A percentile compares a stretch with the other conserved stretches of the same genome.
phyloP scores from a whole-genome alignment of 2,329 filamentous ascomycete genomes.

The Botrytis elliptica region DNA sequence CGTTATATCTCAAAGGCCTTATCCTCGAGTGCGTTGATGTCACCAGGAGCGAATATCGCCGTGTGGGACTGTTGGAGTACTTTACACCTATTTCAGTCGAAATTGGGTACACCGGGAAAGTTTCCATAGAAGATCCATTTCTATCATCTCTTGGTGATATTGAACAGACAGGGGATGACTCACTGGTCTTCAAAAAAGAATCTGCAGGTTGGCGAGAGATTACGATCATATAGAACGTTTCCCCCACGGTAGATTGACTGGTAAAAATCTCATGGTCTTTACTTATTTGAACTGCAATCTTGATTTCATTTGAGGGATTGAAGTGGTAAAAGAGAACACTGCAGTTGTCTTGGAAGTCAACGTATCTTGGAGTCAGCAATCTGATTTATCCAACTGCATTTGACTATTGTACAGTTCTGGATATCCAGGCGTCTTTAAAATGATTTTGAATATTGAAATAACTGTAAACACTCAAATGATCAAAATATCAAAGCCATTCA shows the following conservation, averaged over 20 bases:
- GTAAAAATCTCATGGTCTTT: too few species aligned
- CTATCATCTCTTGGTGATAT: not conserved
- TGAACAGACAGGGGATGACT: not conserved
- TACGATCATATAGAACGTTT: not conserved
- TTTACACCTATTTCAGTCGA: accelerated
- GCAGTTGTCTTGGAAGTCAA: too few species aligned
- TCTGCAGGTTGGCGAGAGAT: not conserved
- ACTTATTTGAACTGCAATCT: too few species aligned
- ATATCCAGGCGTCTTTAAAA: too few species aligned
- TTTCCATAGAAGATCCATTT: not conserved
- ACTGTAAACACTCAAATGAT: too few species aligned
- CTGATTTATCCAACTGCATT: too few species aligned
- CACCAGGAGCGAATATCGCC: not conserved
- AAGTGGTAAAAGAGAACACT: not conserved
- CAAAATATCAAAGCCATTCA: too few species aligned
- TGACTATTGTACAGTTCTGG: too few species aligned
- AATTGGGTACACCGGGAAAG: not conserved
- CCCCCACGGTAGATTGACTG: accelerated
- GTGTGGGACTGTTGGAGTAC: not conserved
- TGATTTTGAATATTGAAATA: too few species aligned
- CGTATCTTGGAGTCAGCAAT: too few species aligned
- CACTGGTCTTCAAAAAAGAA: not conserved
- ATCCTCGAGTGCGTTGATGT: not conserved
- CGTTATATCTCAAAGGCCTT: not conserved
- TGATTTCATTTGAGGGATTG: not conserved